These are phyloP conservation scores for Crucihimalaya himalaica DNA, from an alignment of 345 rosid species.

Conservation along the genomic window DNA sequence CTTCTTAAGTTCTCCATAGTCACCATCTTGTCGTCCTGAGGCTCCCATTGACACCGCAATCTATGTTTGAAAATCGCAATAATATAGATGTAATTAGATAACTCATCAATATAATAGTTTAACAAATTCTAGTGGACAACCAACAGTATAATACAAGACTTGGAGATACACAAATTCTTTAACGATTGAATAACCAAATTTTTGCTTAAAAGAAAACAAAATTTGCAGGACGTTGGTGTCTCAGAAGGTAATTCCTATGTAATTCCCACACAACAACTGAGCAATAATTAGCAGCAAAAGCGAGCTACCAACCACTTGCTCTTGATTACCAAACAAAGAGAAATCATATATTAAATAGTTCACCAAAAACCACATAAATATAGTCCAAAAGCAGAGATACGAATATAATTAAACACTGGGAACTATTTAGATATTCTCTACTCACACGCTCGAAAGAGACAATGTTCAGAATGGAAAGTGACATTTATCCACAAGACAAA, in stretches of 20 bases:
- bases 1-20: conserved; percentile 57
- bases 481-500: conserved; percentile 36
- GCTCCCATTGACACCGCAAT: not conserved
- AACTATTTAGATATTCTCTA: conserved; percentile 24
- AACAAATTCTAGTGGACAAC: not conserved
- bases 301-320: conserved; percentile 24
- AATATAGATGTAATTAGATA: conserved; percentile 2
- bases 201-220: not conserved
- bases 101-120: not conserved
- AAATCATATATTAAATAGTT: conserved; percentile 16
- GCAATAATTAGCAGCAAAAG: no score
- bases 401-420: conserved; percentile 14
- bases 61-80: conserved; percentile 10
- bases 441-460: conserved; percentile 31
- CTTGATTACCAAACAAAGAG: conserved; percentile 26
- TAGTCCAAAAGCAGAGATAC: conserved; percentile 27
- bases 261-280: not conserved
- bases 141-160: not conserved
- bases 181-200: not conserved
- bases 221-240: not conserved
- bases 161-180: not conserved
- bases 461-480: conserved; percentile 33
- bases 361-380: conserved; percentile 16
- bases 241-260: not conserved
- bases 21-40: conserved; percentile 35